A percentile compares a stretch with the other conserved stretches of the same genome.
These are phyloP conservation scores for Dendrobium chrysotoxum DNA, from an alignment of 106 monocot genomes.

Conservation along the genomic window DNA sequence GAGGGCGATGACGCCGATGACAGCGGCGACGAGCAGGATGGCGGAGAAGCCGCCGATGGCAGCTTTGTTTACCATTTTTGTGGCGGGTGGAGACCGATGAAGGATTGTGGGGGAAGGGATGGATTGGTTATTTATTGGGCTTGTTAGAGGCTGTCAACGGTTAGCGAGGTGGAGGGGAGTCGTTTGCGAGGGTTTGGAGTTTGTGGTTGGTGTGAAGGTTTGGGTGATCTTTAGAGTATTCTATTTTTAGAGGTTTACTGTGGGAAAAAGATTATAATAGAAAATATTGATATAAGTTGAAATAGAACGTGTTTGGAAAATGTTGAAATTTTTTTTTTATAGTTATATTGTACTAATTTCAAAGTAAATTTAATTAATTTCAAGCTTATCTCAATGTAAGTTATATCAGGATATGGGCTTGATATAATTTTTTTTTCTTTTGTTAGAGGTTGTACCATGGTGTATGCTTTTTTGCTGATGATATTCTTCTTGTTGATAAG, in stretches of 20 bases:
- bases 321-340: too few species aligned
- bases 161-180: neutral
- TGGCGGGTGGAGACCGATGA: neutral
- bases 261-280: neutral
- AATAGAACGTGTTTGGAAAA: too few species aligned
- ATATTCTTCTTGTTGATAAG: too few species aligned
- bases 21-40: constrained; percentile 20
- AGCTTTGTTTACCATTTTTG: constrained; percentile 39
- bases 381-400: too few species aligned
- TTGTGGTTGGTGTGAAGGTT: neutral
- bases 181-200: neutral
- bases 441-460: too few species aligned
- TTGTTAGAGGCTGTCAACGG: neutral
- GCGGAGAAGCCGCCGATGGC: constrained; percentile 21
- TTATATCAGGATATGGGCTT: too few species aligned
- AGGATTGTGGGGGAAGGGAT: neutral
- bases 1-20: constrained; percentile 32
- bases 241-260: neutral
- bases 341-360: too few species aligned
- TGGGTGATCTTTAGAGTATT: neutral
- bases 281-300: too few species aligned
- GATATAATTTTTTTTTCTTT: too few species aligned
- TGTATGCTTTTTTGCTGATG: too few species aligned
- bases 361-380: too few species aligned
- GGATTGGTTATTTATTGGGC: neutral